Evolutionary conservation across 768 basidiomycete species (phyloP), one percentile per base, ranked within the genome.

Genomic region (Boletus rubescentipes): DNA sequence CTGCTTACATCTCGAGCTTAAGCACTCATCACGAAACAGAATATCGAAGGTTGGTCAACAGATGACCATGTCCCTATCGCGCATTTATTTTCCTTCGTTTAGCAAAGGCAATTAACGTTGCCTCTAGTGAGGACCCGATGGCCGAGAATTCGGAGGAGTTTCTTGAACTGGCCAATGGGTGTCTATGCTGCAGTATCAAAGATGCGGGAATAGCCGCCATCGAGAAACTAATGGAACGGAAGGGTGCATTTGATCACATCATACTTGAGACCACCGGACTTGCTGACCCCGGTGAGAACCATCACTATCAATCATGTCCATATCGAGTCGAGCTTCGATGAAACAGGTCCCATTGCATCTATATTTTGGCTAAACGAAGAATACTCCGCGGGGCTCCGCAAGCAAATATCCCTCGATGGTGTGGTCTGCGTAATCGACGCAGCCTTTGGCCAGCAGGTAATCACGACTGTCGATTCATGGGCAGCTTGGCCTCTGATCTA

Each of bases 131-230:
- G 32, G 82, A 85, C 60, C 84, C 84, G 9, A 72, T 78, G 12
- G 84, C 80, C 16, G 80, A 84, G 44, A 75, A 82, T 41, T 86
- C 87, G 1, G 88, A 93, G 66, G 92, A 95, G 63, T 84, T 96
- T 64, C 82, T 99, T 10, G 94, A 97, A 61, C 80, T 98, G 2
- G 86, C 93, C 1, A 96, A 99, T 68, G 97, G 97, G 16, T 98
- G 97, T 69, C 70, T 99, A n/a, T 99, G 97, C 72, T 99, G 97
- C 68, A 95, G 93, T 54, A 91, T 98, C 74, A 96, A 97, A 63
- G 95, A 98, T 67, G 78, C 85, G 11, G 97, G 97, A 2, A 80
- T 91, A 0, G 91, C 93, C 20, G 93, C 97, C 8, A 97, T 99
- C 49, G 93, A 97, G 70, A 90, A 90, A 63, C 76, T 98, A 51